phyloP scores from a whole-genome alignment of 768 basidiomycete species.

The Trametopsis cervina region DNA sequence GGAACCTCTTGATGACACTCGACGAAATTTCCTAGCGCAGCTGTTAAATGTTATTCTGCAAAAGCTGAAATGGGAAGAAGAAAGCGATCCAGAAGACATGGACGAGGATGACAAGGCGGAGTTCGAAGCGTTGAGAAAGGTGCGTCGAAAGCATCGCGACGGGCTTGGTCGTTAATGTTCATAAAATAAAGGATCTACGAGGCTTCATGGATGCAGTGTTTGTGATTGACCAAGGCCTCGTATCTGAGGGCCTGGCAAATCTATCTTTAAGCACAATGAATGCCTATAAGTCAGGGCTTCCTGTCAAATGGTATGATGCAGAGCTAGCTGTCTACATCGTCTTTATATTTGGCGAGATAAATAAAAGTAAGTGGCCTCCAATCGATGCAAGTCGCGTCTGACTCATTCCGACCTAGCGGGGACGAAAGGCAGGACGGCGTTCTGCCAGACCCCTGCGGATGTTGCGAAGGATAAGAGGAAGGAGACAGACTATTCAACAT shows the following conservation, averaged over 20 bases:
- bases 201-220: slow-evolving; percentile 84
- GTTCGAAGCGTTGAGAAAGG: slow-evolving; percentile 85
- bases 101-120: slow-evolving; percentile 84
- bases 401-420: slow-evolving; percentile 38
- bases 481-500: slow-evolving; percentile 65
- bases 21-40: slow-evolving; percentile 70
- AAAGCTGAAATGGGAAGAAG: slow-evolving; percentile 90
- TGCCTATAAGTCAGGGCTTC: slow-evolving; percentile 53
- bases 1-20: slow-evolving; percentile 55
- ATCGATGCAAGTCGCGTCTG: background rate
- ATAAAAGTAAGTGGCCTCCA: slow-evolving; percentile 59
- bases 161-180: too few species aligned
- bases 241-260: slow-evolving; percentile 67
- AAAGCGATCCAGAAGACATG: slow-evolving; percentile 69
- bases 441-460: slow-evolving; percentile 64
- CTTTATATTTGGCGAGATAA: slow-evolving; percentile 90
- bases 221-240: slow-evolving; percentile 78
- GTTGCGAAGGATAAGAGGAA: slow-evolving; percentile 64
- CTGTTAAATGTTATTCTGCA: slow-evolving; percentile 72
- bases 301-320: slow-evolving; percentile 84
- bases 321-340: slow-evolving; percentile 92
- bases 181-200: slow-evolving; percentile 73
- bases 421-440: slow-evolving; percentile 78
- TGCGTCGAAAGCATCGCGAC: too few species aligned
- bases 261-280: slow-evolving; percentile 73